These are phyloP conservation scores for Nigrospora osmanthi DNA, from an alignment of 2,329 filamentous ascomycete species.

Conservation along the genomic window DNA sequence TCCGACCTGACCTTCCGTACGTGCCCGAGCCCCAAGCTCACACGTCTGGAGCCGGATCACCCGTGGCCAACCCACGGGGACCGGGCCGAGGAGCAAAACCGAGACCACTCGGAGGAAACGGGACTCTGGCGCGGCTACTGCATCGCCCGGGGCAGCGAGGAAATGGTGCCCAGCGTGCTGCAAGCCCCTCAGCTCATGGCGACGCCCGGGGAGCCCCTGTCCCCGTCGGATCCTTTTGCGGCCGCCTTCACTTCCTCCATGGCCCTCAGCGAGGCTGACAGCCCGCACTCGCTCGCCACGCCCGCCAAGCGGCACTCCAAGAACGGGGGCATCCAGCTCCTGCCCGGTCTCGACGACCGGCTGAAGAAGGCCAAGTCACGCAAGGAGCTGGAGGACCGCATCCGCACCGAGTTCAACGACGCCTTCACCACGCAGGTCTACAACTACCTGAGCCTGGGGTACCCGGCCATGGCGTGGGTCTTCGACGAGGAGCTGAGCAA, in stretches of 20 bases:
- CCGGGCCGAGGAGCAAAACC: conserved; percentile 39
- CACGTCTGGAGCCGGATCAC: conserved; percentile 75
- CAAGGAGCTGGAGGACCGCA: conserved; percentile 44
- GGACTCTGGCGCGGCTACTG: conserved; percentile 77
- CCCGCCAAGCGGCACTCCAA: conserved; percentile 13
- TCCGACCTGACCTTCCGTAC: conserved; percentile 71
- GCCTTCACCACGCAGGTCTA: conserved; percentile 90
- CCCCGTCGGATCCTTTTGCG: conserved; percentile 34
- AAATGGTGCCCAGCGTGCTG: conserved; percentile 32
- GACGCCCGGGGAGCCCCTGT: conserved; percentile 36
- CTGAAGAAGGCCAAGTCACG: conserved; percentile 40
- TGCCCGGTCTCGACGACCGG: conserved; percentile 43
- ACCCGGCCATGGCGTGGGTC: conserved; percentile 73
- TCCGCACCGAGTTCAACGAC: conserved; percentile 66
- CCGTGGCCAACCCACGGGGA: conserved; percentile 39
- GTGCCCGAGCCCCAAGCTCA: conserved; percentile 76
- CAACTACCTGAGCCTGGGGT: conserved; percentile 91
- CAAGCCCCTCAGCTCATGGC: conserved; percentile 40
- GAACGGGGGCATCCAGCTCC: conserved; percentile 37
- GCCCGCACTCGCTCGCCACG: conserved; percentile 17
- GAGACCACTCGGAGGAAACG: conserved; percentile 47
- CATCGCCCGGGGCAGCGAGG: conserved; percentile 27
- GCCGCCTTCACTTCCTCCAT: conserved; percentile 28
- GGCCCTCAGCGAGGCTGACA: conserved; percentile 31
- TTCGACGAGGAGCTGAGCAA: conserved; percentile 82